Base-by-base conservation (phyloP, 2,329 filamentous ascomycete species). In the Neopestalotiopsis clavispora region DNA sequence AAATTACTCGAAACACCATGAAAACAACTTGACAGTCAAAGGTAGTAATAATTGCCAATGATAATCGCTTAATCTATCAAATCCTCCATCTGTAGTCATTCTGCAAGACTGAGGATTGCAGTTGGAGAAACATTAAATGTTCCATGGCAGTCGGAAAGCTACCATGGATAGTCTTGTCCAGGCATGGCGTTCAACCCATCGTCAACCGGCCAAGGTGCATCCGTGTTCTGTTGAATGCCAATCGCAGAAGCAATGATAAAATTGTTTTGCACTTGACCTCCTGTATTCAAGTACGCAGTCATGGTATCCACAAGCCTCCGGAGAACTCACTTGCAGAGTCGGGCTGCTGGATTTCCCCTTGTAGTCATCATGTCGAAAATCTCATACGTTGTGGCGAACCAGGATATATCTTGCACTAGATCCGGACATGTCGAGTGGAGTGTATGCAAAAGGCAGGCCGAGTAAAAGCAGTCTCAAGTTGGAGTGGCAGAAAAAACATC, bases 401-500 rank as follows among this genome's bases (percentile, higher is more conserved):
- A 59, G 4, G 20, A 28, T 20, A 10, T 5, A 10, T 59, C 57
- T 17, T 49, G 42, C 42, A 49, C 13, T 1, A 49, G 1, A 4
- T 7, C 42, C 1, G 59, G 59, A 23, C 14, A 20, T 14, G 20
- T 32, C 12, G 32, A 12, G 28, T 28, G 20, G 13, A 62, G 17
- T 4, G 30, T n/a, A 14, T 42, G 40, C 6, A 64, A 23, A 13
- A 64, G 34, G 34, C 45, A 45, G 13, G 61, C 34, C 9, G 61
- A 42, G 61, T 32, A 23, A 64, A 64, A 10, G 34, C 61, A 23
- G 14, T n/a, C n/a, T 64, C 61, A 12, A 64, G 17, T n/a, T 64
- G 34, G 20, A 64, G 32, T 17, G 61, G 61, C 10, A 52, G 61
- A 12, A 64, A 64, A 2, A 9, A 17, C n/a, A 12, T 52, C 61